Base-by-base conservation (phyloP, 179 eudicot genomes). In the Vitellaria paradoxa region DNA sequence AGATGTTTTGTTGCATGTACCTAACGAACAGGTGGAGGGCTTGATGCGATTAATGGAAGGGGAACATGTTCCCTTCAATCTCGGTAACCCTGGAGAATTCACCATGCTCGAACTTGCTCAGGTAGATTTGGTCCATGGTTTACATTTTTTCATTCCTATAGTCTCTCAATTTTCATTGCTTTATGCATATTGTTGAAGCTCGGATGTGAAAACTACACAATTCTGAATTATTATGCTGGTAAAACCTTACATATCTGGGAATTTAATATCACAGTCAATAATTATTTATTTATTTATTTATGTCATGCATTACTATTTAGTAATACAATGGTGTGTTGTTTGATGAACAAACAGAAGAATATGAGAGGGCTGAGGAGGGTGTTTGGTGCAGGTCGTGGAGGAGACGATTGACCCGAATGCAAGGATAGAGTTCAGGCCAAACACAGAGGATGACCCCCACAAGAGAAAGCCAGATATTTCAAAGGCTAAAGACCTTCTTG, bases 101-200 rank as follows among this genome's bases (percentile, higher is more conserved):
- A 88, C 91, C 76, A 88, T 88, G 91, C 87, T 85, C 67, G 91
- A 88, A 86, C 91, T 88, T 65, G 91, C 91, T 59, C 72, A 88
- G 91, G 88, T 85, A 82, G 37, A 20, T 42, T 63, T 77, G 47
- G 69, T 68, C 11, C 46, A 9, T 37, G 53, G 15, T 17, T 17
- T 45, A 6, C 3, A 14, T 2, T 17, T 14, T 6, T 40, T 10
- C 14, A 53, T 68, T 17, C 46, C 45, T 24, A 42, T 24, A 11
- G 45, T 21, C 17, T 21, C 17, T 2, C 15, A 12, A n/a, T 20
- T 17, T 18, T 61, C 23, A 23, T 12, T 8, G 13, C 9, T 50
- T 50, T 50, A 50, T 12, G 13, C 13, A 50, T 5, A 50, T 50
- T 50, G 55, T 50, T 50, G 14, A 30, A 30, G 37, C 37, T 2